Percentiles rank a stretch among this genome's conserved stretches.
These are phyloP conservation scores for Colletotrichum noveboracense DNA, from an alignment of 2,329 filamentous ascomycete species.

Conservation along the genomic window DNA sequence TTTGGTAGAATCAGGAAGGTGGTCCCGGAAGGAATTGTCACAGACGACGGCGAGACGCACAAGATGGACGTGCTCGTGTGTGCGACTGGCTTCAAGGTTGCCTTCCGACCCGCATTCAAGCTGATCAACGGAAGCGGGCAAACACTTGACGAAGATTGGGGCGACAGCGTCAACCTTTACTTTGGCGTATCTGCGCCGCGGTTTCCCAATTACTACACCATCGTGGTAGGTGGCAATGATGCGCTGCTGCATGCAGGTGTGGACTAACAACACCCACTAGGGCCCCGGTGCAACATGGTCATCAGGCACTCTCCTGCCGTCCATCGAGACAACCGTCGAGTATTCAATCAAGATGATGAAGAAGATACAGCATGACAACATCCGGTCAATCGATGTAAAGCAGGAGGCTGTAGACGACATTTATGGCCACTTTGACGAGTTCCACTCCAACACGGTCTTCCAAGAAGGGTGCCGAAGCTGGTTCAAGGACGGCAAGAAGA, in stretches of 20 bases:
- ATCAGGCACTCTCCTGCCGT: conserved; percentile 46
- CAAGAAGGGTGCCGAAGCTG: conserved; percentile 36
- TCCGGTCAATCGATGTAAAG: conserved; percentile 37
- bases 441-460: conserved; percentile 38
- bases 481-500: conserved; percentile 38
- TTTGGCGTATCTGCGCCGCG: conserved; percentile 47
- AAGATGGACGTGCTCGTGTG: conserved; percentile 39
- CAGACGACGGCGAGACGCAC: conserved; percentile 32
- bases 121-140: conserved; percentile 36
- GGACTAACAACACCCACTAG: not conserved
- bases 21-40: conserved; percentile 33
- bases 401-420: conserved; percentile 38
- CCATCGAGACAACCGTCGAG: conserved; percentile 47
- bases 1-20: conserved; percentile 41
- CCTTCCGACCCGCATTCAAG: conserved; percentile 48
- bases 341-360: conserved; percentile 42
- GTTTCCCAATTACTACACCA: conserved; percentile 50
- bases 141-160: conserved; percentile 50
- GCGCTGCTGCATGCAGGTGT: not conserved
- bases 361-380: conserved; percentile 41
- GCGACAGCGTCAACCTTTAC: conserved; percentile 44
- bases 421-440: conserved; percentile 35
- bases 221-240: conserved; percentile 26
- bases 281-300: conserved; percentile 47
- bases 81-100: conserved; percentile 44